phyloP scores from a whole-genome alignment of 139 green algal species.

The Tetradesmus lagerheimii region DNA sequence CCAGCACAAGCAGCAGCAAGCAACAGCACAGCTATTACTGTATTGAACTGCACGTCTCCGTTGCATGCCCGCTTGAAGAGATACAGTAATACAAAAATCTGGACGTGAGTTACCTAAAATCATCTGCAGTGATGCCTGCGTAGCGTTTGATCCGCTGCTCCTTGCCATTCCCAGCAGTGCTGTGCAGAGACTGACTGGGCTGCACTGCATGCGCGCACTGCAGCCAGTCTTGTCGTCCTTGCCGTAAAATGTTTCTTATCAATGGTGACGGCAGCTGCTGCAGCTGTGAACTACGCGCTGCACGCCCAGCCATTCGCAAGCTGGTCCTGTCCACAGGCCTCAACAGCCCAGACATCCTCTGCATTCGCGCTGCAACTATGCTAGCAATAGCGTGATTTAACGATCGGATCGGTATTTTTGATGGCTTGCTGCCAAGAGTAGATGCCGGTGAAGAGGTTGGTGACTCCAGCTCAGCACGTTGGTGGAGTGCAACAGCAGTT shows the following conservation, averaged over 20 bases:
- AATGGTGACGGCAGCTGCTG: not conserved
- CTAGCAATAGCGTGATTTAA: too few species aligned
- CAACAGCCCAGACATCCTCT: not conserved
- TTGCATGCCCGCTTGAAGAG: not conserved
- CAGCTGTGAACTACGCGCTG: not conserved
- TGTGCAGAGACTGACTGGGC: not conserved
- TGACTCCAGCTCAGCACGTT: not conserved
- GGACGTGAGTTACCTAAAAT: constrained; percentile 4
- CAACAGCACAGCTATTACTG: not conserved
- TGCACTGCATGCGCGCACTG: constrained; percentile 25
- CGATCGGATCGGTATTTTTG: not conserved
- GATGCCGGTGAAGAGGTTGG: not conserved
- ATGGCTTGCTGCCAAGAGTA: not conserved
- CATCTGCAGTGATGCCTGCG: constrained; percentile 8
- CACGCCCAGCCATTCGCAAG: not conserved
- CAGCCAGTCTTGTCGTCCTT: not conserved
- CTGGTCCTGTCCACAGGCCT: not conserved
- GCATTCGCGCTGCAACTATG: not conserved
- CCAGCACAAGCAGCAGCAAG: not conserved
- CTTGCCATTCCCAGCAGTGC: not conserved
- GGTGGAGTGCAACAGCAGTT: not conserved
- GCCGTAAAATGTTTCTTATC: not conserved
- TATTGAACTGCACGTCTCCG: not conserved
- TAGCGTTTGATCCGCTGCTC: constrained; percentile 18
- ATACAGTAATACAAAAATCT: too few species aligned